Conservation (phyloP, 1,284 basidiomycete genomes). For the Leucoagaricus sp. region DNA sequence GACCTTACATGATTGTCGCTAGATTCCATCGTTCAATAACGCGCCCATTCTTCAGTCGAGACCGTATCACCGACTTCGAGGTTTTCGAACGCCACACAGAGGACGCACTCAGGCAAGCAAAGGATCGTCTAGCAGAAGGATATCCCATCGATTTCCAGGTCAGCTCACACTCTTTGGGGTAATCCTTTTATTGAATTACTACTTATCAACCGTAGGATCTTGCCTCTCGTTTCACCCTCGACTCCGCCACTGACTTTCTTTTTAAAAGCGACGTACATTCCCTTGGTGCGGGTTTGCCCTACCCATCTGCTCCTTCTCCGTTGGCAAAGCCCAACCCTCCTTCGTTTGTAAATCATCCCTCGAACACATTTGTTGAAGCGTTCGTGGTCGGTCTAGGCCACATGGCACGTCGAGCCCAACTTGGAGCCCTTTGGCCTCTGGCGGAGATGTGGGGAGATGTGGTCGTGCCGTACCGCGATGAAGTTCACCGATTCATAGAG, state of each 20-base stretch:
- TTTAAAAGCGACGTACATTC: conserved; percentile 39
- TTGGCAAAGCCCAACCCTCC: conserved; percentile 19
- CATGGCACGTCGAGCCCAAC: conserved; percentile 24
- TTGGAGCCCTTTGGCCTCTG: conserved; percentile 36
- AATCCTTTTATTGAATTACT: background rate
- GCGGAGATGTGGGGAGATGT: conserved; percentile 37
- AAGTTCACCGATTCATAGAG: conserved; percentile 33
- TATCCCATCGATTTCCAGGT: conserved; percentile 54
- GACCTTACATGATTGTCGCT: background rate
- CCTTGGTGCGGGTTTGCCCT: conserved; percentile 30
- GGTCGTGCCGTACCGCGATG: conserved; percentile 28
- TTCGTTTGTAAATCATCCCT: conserved; percentile 24
- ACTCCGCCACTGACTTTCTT: conserved; percentile 50
- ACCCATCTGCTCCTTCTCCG: conserved; percentile 24
- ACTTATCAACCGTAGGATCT: conserved; percentile 37
- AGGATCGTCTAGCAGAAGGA: conserved; percentile 39
- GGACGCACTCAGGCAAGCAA: conserved; percentile 38
- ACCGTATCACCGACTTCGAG: conserved; percentile 54
- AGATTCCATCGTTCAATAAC: conserved; percentile 56
- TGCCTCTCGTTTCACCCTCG: conserved; percentile 37
- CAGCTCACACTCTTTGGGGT: conserved; percentile 3
- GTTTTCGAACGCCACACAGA: conserved; percentile 47
- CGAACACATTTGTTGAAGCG: conserved; percentile 31
- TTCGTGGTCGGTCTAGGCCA: conserved; percentile 29
- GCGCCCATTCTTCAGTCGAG: conserved; percentile 54